These are phyloP conservation scores for Aspergillus arachidicola DNA, from an alignment of 2,329 filamentous ascomycete species.

Conservation along the genomic window DNA sequence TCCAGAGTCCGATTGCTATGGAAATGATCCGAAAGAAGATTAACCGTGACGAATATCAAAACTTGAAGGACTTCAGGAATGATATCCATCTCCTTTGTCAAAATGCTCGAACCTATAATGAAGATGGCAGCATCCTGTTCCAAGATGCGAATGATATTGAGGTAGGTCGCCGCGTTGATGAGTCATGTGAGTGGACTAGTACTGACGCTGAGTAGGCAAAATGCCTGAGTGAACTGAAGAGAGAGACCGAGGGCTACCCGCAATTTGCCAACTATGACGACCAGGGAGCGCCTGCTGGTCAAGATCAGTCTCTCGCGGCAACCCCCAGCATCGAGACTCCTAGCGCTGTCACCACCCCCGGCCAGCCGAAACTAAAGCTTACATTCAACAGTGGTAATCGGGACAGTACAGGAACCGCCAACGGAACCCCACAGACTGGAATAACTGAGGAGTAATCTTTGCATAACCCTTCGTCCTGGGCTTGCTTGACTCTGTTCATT, in stretches of 20 bases:
- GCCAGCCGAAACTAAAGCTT: conserved; percentile 69
- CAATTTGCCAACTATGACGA: conserved; percentile 61
- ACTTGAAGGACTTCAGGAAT: conserved; percentile 74
- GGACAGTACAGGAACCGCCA: conserved; percentile 35
- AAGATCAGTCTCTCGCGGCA: conserved; percentile 53
- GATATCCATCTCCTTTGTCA: conserved; percentile 84
- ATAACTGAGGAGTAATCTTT: conserved; percentile 19
- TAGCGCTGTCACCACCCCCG: conserved; percentile 58
- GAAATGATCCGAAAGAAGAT: conserved; percentile 93
- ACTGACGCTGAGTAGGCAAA: conserved; percentile 44
- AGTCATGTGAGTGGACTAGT: conserved; percentile 8
- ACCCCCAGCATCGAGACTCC: conserved; percentile 61
- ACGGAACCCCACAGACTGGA: conserved; percentile 26
- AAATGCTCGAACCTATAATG: conserved; percentile 95
- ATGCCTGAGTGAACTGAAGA: conserved; percentile 55
- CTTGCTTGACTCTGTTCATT: conserved; percentile 9
- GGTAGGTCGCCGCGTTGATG: conserved; percentile 56
- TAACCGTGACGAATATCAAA: conserved; percentile 91
- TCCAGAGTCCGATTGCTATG: conserved; percentile 91
- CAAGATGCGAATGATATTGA: conserved; percentile 91
- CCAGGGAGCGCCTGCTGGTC: conserved; percentile 49
- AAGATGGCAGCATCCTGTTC: conserved; percentile 90
- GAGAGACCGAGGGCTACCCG: conserved; percentile 57
- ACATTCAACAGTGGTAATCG: conserved; percentile 54
- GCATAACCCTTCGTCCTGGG: conserved; percentile 15